Evolutionary conservation across 768 basidiomycete species (phyloP), one percentile per base, ranked within the genome.

Genomic region (Austroboletus festivus): DNA sequence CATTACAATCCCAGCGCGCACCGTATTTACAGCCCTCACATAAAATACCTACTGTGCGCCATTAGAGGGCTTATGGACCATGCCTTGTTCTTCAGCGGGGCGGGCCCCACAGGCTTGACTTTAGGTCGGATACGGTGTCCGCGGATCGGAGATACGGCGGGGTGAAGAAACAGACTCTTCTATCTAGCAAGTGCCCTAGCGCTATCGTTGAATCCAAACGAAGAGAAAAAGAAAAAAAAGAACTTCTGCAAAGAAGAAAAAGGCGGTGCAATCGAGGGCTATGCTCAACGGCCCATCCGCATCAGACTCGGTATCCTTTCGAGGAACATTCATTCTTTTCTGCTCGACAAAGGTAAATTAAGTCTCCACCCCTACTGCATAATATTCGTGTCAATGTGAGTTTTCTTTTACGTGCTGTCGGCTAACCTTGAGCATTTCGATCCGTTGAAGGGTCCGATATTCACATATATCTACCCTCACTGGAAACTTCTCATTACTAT

Each of bases 291-390:
- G 12, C 31, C 31, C 31, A 33, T n/a, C n/a, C n/a, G n/a, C n/a
- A n/a, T n/a, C n/a, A n/a, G n/a, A n/a, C 31, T 33, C 31, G 31
- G 31, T 15, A 33, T 4, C 31, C 12, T 33, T 15, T 33, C 31
- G 31, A 13, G 31, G 9, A 33, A 28, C n/a, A n/a, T n/a, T n/a
- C n/a, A n/a, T 28, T 5, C 11, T 15, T 34, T 34, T 4, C 5
- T 10, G 33, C 5, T 34, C 16, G 33, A 13, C 26, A 28, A 28
- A 28, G 11, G 26, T 28, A n/a, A 2, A n/a, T 19, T 19, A 15
- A 45, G 15, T 42, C 46, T 48, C 55, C 46, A 48, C 40, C 55
- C 48, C 51, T 52, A 18, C 51, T 48, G 46, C 40, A 37, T 50
- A 54, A 19, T 12, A 13, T 33, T 33, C 31, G 15, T 4, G 31